Evolutionary conservation across 768 basidiomycete species (phyloP), one percentile per base, ranked within the genome.

Genomic region (Heimioporus sp.): DNA sequence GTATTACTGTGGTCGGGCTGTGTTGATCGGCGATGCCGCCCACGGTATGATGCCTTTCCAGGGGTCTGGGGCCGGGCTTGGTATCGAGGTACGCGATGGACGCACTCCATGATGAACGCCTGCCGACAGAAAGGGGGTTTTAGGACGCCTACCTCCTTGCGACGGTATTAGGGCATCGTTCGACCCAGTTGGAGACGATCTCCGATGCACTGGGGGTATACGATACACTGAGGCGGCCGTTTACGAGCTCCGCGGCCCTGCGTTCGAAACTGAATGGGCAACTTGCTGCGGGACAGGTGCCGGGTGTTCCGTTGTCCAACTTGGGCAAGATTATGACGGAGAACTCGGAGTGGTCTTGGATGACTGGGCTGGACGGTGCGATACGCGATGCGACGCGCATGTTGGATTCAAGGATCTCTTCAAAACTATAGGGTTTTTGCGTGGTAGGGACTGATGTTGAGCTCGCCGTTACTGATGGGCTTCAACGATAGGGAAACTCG

Each of bases 301-400:
- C 51, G 16, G 51, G 56, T 34, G 44, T 63, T 1, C 70, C 69
- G 50, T 66, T 81, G 10, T 57, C 70, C 15, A 60, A 72, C 37
- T 61, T 85, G 4, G 74, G 71, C 7, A 62, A 70, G 32, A 63
- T 64, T 11, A 63, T 86, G 21, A 74, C 73, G 16, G 72, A 72
- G 60, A 78, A 76, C 43, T 85, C 82, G 82, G 78, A 80, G 51
- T 87, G 85, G 85, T 65, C 62, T 30, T 68, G 66, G 65, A 20
- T 64, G 4, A 57, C 48, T 32, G 55, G 61, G 1, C 45, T 66
- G 21, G 66, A 68, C 2, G 59, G 17, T 17, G 52, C 51, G 17
- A 38, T 66, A 39, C 37, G 46, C 16, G 59, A 68, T 20, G 55
- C 66, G 17, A 19, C 45, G 41, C 49, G 16, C 11, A 52, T 62